Evolutionary conservation across 2,329 filamentous ascomycete species (phyloP).

Genomic region (Calonectria crousiana): DNA sequence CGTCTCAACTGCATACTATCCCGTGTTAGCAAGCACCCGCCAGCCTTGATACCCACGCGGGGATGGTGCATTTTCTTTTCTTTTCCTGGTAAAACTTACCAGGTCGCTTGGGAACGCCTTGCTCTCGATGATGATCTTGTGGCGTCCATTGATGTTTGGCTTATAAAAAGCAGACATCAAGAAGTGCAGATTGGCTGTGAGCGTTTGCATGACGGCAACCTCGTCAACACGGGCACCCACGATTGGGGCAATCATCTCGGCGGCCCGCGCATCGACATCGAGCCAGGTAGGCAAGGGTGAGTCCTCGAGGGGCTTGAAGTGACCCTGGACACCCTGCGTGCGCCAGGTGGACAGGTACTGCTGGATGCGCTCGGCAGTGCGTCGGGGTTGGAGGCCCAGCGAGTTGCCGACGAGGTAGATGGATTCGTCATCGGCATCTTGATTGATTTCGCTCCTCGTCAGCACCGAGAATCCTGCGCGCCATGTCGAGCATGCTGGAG

Average conservation of each 20-base stretch:
- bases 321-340: slow-evolving; percentile 82
- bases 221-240: slow-evolving; percentile 78
- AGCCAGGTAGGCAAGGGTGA: slow-evolving; percentile 78
- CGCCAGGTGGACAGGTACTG: slow-evolving; percentile 83
- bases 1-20: slow-evolving; percentile 80
- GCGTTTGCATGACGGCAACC: slow-evolving; percentile 85
- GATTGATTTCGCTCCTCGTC: not conserved
- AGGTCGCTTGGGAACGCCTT: slow-evolving; percentile 90
- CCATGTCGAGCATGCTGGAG: not conserved
- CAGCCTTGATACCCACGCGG: not conserved
- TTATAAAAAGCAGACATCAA: slow-evolving; percentile 86
- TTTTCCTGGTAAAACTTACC: slow-evolving; percentile 52
- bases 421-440: slow-evolving; percentile 40
- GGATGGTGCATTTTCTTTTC: not conserved
- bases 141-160: slow-evolving; percentile 66
- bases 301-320: slow-evolving; percentile 77
- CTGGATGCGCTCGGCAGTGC: slow-evolving; percentile 68
- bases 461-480: not conserved
- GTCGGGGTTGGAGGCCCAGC: slow-evolving; percentile 80
- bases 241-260: slow-evolving; percentile 74
- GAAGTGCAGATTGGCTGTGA: slow-evolving; percentile 83
- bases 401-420: slow-evolving; percentile 90
- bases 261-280: slow-evolving; percentile 76
- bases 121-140: slow-evolving; percentile 84
- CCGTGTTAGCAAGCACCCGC: not conserved